phyloP scores from a whole-genome alignment of 805 yeast genomes.

The Jamesozyma hellenica region DNA sequence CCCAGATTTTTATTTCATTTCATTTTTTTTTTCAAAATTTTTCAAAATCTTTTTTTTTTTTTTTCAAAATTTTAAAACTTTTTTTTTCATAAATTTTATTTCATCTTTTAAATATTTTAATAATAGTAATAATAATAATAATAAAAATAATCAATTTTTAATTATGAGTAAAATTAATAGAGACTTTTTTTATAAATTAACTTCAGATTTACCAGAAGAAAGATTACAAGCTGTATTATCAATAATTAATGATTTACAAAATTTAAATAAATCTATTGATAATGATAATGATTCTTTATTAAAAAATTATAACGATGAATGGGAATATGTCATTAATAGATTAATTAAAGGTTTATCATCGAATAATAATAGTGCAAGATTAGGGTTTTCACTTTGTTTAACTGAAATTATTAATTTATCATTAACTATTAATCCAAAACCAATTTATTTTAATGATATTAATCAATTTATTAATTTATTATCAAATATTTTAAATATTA shows the following conservation, averaged over 20 bases:
- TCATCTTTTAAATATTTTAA: not conserved
- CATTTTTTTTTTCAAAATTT: not conserved
- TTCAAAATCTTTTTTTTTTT: too few species aligned
- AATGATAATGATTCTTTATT: too few species aligned
- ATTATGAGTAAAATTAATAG: constrained; percentile 37
- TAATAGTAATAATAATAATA: not conserved
- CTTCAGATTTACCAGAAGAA: constrained; percentile 66
- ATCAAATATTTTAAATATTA: constrained; percentile 27
- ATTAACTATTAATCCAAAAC: constrained; percentile 16
- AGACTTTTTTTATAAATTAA: constrained; percentile 68
- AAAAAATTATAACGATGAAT: too few species aligned
- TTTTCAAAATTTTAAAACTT: not conserved
- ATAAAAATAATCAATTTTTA: not conserved
- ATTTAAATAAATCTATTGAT: constrained; percentile 25
- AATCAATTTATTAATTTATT: constrained; percentile 17
- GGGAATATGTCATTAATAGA: constrained; percentile 74
- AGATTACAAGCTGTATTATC: constrained; percentile 62
- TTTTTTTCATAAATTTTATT: not conserved
- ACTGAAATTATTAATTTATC: constrained; percentile 49
- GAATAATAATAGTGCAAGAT: constrained; percentile 70
- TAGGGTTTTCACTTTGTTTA: constrained; percentile 82
- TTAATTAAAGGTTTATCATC: constrained; percentile 74
- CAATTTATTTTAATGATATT: constrained; percentile 12
- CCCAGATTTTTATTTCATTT: not conserved
- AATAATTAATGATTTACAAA: constrained; percentile 49